Evolutionary conservation across 192 early-diverging fungal species (phyloP).

Genomic region (Fimicolochytrium jonesii): DNA sequence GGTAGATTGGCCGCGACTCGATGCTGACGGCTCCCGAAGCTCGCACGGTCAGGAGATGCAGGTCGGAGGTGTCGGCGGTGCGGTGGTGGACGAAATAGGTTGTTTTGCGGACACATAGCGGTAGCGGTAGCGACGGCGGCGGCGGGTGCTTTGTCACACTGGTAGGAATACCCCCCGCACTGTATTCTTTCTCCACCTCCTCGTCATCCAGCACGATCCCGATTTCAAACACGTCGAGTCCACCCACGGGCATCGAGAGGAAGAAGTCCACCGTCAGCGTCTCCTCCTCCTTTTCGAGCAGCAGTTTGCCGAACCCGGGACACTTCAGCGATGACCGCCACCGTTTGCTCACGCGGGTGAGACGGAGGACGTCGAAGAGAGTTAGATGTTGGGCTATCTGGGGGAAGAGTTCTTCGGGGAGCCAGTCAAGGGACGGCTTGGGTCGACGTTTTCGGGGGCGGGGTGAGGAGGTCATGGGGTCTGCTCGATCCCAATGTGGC

Average conservation of each 20-base stretch:
- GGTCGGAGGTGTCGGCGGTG: background rate
- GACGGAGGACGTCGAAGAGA: no score
- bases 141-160: background rate
- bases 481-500: no score
- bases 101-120: background rate
- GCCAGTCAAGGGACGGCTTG: no score
- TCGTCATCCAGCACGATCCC: background rate
- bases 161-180: background rate
- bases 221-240: constrained; percentile 6
- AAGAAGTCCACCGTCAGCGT: constrained; percentile 9
- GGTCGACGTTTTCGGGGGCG: no score
- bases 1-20: background rate
- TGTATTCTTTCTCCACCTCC: background rate
- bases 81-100: constrained; percentile 3
- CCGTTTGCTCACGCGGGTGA: no score
- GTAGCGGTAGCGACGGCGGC: background rate
- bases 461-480: no score
- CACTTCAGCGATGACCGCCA: background rate
- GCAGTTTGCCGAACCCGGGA: constrained; percentile 10
- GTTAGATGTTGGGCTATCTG: no score
- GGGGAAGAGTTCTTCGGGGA: no score
- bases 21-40: background rate
- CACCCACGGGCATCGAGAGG: constrained; percentile 1
- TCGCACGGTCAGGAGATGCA: background rate
- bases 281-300: constrained; percentile 5